Base-by-base conservation (phyloP, 345 rosid species). In the Geranium rotundifolium region DNA sequence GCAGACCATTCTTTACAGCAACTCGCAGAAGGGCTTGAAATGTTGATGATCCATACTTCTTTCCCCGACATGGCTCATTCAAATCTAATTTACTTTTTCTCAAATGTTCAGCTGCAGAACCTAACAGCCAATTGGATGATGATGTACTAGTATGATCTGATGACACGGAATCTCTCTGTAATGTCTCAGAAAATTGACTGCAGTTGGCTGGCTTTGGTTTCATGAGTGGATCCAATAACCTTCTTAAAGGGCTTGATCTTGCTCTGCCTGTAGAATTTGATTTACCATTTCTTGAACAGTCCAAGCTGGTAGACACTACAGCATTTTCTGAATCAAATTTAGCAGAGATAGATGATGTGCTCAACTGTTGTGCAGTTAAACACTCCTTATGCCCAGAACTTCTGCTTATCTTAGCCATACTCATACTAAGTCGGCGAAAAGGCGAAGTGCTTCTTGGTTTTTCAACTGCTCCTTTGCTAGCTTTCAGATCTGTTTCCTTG, bases 1-100 rank as follows among this genome's bases (percentile, higher is more conserved):
- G 98, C 69, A 84, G 87, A 41, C 87, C 91, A 64, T 89, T 89
- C 82, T 87, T 92, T 70, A 79, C 68, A 19, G 86, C 85, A 65
- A 92, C 95, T 63, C 82, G 85, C 14, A 89, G 75, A 72, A 92
- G 90, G 37, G 98, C 98, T 73, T 89, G 98, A 70, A 78, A 73
- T 10, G 78, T 65, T 61, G 80, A 71, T 56, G 78, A 71, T 62
- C 75, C 77, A 59, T 60, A 52, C 66, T 69, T 83, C 80, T 69
- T 83, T 74, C 69, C 80, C 49, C 54, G 70, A 63, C 75, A 74
- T 61, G 80, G 70, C 65, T 82, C 73, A 63, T 70, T 71, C 52
- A 70, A 58, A 55, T 78, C 83, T 57, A 72, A 58, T 75, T 76
- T 85, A 13, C 62, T 59, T 70, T 69, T 80, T 39, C 73, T 86